Evolutionary conservation across 257 asterid genomes (phyloP).

Genomic region (Solanum commersonii): DNA sequence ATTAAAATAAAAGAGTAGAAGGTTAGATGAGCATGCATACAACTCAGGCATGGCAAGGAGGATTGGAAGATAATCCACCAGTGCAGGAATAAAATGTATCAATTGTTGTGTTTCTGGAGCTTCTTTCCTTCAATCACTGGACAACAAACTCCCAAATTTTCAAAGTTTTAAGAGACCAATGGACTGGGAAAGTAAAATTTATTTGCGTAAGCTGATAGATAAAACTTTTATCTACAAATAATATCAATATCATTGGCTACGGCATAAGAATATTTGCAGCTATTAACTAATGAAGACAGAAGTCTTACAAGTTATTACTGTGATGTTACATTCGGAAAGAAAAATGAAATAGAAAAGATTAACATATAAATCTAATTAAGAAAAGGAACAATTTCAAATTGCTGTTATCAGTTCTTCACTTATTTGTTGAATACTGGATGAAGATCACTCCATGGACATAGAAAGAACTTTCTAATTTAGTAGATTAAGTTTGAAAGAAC

Average conservation of each 20-base stretch:
- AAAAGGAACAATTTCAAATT: neutral
- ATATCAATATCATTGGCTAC: neutral
- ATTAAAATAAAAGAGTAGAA: neutral
- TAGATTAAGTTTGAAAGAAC: neutral
- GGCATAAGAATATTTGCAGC: neutral
- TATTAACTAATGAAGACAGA: neutral
- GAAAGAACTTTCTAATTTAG: neutral
- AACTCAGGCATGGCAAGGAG: neutral
- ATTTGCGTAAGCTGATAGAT: neutral
- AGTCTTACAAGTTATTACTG: neutral
- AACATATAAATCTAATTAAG: neutral
- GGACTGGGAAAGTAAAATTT: neutral
- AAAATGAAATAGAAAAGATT: neutral
- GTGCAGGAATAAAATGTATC: neutral
- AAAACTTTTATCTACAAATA: neutral
- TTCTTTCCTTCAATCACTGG: neutral
- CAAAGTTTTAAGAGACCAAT: neutral
- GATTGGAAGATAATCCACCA: neutral
- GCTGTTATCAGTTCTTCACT: neutral
- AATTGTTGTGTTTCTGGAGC: neutral
- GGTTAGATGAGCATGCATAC: neutral
- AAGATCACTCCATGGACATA: neutral
- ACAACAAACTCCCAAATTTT: neutral
- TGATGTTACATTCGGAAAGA: neutral
- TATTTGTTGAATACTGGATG: neutral